Evolutionary conservation across 2,329 filamentous ascomycete genomes (phyloP), one percentile per base, ranked within the genome.

Genomic region (Coniochaeta prunicola): DNA sequence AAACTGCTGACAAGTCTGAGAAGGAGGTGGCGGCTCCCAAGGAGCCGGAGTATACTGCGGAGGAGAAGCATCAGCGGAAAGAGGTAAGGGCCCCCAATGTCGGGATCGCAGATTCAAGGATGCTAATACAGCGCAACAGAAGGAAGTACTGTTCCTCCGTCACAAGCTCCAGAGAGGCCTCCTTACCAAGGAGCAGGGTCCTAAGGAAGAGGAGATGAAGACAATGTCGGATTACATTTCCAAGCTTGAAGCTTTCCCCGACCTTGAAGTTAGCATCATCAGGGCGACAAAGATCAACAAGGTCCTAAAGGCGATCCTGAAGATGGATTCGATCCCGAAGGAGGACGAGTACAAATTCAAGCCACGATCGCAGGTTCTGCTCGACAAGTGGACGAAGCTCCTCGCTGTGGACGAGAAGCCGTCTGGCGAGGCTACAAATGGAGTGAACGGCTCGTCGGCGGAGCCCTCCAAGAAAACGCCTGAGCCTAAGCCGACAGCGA

Each of bases 241-340:
- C 31, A 91, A 96, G 72, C 83, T 99, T 6, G 94, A 99, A 75
- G 83, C 80, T 8, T 88, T 80, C 72, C 77, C 84, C 1, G 90
- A 96, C 64, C 83, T 97, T 4, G 93, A 97, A 71, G 91, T 90
- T 31, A 86, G 86, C 64, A 94, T 97, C 66, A 96, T 97, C 68
- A 86, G 90, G 63, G 80, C 78, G 15, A 99, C 94, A 62, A 99
- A 97, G 81, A 97, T 99, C 74, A 93, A 97, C 84, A 99, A 99
- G 78, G 93, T 99, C 12, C 82, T 99, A 59, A 96, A 96, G 77
- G 92, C 89, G 4, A 94, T 99, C 64, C 79, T 97, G 67, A 97
- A 96, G 78, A 80, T 99, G 9, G 83, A 87, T 48, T 81, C 81
- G 3, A 96, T 99, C 65, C 92, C 92, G 5, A 88, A 87, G 61